A percentile compares a stretch with the other conserved stretches of the same genome.
Conservation (phyloP, 1,284 basidiomycete species). For the Ganoderma boninense region DNA sequence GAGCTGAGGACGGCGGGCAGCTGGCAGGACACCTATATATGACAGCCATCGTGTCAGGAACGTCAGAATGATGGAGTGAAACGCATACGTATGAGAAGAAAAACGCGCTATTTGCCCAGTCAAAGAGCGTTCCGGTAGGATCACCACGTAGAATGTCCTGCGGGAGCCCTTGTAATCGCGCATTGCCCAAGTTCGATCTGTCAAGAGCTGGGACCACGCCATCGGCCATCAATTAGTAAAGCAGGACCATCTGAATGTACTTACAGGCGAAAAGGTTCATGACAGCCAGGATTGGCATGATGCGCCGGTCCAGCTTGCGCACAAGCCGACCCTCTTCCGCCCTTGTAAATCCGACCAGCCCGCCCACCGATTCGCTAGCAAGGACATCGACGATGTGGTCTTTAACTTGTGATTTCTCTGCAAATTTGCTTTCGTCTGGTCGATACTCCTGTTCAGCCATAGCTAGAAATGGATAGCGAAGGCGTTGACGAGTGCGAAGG, state of each 20-base stretch:
- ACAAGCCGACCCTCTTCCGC: constrained; percentile 61
- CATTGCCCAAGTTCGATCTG: constrained; percentile 80
- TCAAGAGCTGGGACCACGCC: constrained; percentile 62
- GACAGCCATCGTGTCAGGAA: background rate
- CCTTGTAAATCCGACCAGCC: background rate
- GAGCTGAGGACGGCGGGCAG: constrained; percentile 71
- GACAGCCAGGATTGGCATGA: constrained; percentile 70
- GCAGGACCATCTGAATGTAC: constrained; percentile 30
- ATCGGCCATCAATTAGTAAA: no score
- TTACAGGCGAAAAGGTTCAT: constrained; percentile 77
- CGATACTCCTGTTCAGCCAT: background rate
- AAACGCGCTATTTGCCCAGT: constrained; percentile 79
- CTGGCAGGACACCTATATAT: constrained; percentile 67
- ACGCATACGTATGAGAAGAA: constrained; percentile 75
- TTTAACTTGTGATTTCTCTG: background rate
- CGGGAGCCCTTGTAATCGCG: constrained; percentile 74
- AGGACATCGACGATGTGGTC: background rate
- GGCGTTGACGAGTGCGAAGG: background rate
- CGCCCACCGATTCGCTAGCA: background rate
- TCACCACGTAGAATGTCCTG: constrained; percentile 73
- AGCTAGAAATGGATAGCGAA: background rate
- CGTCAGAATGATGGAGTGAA: no score
- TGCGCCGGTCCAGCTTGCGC: constrained; percentile 67
- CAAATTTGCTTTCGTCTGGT: background rate
- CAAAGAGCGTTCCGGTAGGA: constrained; percentile 69